phyloP scores from a whole-genome alignment of 2,329 filamentous ascomycete species.

The Aspergillus sojae region DNA sequence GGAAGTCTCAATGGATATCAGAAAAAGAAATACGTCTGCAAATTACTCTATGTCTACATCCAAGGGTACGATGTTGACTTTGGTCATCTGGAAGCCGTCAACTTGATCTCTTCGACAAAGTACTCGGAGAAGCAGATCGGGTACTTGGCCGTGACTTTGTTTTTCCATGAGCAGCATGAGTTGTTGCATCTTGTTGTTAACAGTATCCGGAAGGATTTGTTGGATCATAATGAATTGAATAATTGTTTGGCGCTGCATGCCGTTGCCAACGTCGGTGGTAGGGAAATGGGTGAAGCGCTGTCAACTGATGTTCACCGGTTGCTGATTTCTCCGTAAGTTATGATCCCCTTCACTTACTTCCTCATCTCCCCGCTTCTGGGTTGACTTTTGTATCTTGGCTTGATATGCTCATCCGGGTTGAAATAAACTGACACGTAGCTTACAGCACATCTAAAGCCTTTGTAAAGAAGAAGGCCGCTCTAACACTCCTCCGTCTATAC shows the following conservation, averaged over 20 bases:
- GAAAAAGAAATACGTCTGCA: conserved; percentile 99
- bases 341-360: background rate
- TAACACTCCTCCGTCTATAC: conserved; percentile 90
- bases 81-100: conserved; percentile 96
- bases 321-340: conserved; percentile 84
- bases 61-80: conserved; percentile 99
- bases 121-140: conserved; percentile 99
- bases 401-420: conserved; percentile 27
- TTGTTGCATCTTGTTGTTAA: conserved; percentile 95
- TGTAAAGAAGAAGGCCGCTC: conserved; percentile 97
- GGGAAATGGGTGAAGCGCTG: conserved; percentile 95
- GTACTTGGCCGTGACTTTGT: conserved; percentile 94
- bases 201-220: conserved; percentile 93
- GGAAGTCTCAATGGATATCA: conserved; percentile 93
- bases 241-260: conserved; percentile 96
- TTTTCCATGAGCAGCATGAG: conserved; percentile 96
- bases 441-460: conserved; percentile 86
- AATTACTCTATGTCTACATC: conserved; percentile 98
- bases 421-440: conserved; percentile 29
- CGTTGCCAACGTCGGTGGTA: conserved; percentile 94
- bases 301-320: conserved; percentile 90
- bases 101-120: conserved; percentile 92
- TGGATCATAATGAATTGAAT: conserved; percentile 95
- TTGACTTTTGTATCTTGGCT: background rate
- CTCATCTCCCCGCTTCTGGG: background rate